Evolutionary conservation across 139 green algal genomes (phyloP).

Genomic region (Tetraselmis striata): DNA sequence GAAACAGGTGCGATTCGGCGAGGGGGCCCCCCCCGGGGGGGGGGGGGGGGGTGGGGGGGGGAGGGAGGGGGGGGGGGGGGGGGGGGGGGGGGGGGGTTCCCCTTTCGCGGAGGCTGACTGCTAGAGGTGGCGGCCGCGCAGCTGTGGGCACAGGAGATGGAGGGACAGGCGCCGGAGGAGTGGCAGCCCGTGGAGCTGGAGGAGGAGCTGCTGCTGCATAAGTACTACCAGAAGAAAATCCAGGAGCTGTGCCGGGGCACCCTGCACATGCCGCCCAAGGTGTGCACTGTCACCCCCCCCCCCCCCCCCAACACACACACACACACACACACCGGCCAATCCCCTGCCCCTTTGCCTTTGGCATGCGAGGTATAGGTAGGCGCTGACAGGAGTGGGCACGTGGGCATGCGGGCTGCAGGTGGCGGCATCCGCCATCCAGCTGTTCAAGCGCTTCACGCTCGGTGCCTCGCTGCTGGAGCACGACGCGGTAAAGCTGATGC

Average conservation of each 20-base stretch:
- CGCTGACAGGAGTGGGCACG: too few relatives aligned
- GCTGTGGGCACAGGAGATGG: background rate
- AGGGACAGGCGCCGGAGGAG: constrained; percentile 1
- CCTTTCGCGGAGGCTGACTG: too few relatives aligned
- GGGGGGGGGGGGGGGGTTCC: background rate
- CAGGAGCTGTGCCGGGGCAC: constrained; percentile 32
- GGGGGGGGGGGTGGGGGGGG: too few relatives aligned
- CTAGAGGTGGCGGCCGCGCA: too few relatives aligned
- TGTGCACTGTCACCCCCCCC: background rate
- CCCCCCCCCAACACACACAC: too few relatives aligned
- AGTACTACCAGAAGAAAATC: constrained; percentile 40
- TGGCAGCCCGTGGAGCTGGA: constrained; percentile 13
- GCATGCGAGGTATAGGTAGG: too few relatives aligned
- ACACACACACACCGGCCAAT: too few relatives aligned
- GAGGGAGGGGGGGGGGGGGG: background rate
- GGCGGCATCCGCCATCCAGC: constrained; percentile 26
- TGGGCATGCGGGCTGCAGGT: constrained; percentile 29
- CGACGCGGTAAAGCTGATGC: constrained; percentile 59
- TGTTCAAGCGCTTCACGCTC: constrained; percentile 74
- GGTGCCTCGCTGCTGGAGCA: constrained; percentile 46
- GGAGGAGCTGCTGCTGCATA: constrained; percentile 39
- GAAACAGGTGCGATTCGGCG: background rate
- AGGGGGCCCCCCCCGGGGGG: too few relatives aligned
- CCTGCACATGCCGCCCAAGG: constrained; percentile 50
- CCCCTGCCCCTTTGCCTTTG: too few relatives aligned